phyloP scores from a whole-genome alignment of 345 rosid species.

The Hypericum androsaemum region DNA sequence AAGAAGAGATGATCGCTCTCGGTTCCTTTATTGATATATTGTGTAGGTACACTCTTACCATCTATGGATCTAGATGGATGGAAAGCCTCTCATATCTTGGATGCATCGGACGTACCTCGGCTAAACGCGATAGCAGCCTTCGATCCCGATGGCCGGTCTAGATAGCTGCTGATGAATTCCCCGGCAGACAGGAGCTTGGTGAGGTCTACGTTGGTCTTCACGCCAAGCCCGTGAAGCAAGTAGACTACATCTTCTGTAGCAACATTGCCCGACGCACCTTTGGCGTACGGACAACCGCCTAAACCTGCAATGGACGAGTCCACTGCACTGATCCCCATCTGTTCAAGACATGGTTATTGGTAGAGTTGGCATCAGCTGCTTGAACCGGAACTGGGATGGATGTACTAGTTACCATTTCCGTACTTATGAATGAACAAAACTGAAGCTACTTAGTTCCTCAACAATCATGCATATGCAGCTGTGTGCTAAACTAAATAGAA shows the following conservation, averaged over 20 bases:
- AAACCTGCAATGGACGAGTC: constrained; percentile 60
- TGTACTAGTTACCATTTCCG: no score
- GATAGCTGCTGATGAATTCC: constrained; percentile 52
- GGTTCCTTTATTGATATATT: no score
- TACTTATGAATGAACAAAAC: no score
- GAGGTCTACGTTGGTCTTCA: constrained; percentile 54
- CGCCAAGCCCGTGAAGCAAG: constrained; percentile 68
- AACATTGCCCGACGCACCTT: constrained; percentile 72
- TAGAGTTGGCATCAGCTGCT: background rate
- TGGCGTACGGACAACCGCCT: constrained; percentile 84
- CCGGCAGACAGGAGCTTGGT: constrained; percentile 47
- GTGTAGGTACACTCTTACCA: background rate
- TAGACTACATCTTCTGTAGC: constrained; percentile 68
- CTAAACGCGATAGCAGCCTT: constrained; percentile 47
- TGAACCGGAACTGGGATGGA: no score
- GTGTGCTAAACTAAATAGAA: no score
- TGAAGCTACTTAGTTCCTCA: no score
- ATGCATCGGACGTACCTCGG: constrained; percentile 47
- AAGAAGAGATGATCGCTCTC: no score
- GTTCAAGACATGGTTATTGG: constrained; percentile 4
- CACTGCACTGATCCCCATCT: constrained; percentile 67
- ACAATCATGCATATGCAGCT: no score
- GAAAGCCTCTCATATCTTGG: constrained; percentile 41
- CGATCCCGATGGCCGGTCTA: constrained; percentile 52
- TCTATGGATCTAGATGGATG: background rate